These are phyloP conservation scores for Volvox carteri DNA, from an alignment of 163 green algal species.

Conservation along the genomic window DNA sequence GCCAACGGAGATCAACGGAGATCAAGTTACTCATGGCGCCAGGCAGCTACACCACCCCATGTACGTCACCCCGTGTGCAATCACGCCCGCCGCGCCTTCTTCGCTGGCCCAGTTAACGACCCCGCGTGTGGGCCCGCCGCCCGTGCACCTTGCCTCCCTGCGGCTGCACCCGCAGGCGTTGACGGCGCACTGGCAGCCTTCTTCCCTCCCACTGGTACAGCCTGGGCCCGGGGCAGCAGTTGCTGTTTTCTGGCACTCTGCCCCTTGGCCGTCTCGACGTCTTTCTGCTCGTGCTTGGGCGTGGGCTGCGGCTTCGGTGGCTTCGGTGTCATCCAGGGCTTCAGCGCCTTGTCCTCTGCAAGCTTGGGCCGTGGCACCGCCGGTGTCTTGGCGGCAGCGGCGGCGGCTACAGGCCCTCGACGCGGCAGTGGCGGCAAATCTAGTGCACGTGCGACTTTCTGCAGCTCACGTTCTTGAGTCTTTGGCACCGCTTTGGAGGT, in stretches of 20 bases:
- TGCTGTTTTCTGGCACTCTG: too few species aligned
- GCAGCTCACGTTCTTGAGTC: not conserved
- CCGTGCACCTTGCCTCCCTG: not conserved
- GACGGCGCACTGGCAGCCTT: constrained; percentile 22
- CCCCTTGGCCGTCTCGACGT: not conserved
- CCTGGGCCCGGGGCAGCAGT: not conserved
- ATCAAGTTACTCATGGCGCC: too few species aligned
- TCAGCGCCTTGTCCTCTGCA: not conserved
- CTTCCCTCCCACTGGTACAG: not conserved
- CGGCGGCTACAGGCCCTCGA: not conserved
- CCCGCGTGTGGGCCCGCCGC: not conserved
- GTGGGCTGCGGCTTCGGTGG: not conserved
- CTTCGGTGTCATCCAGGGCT: not conserved
- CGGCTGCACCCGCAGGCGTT: not conserved
- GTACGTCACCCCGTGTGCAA: not conserved
- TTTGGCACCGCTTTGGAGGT: not conserved
- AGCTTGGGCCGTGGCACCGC: not conserved
- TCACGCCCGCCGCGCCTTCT: constrained; percentile 42
- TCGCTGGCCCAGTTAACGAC: constrained; percentile 41
- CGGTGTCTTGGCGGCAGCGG: not conserved
- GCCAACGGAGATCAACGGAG: too few species aligned
- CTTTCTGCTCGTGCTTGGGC: not conserved
- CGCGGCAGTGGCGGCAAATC: not conserved
- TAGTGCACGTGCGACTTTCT: not conserved
- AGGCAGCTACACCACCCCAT: not conserved